Evolutionary conservation across 805 yeast species (phyloP), one percentile per base, ranked within the genome.

Genomic region (Blastobotrys attinorum): DNA sequence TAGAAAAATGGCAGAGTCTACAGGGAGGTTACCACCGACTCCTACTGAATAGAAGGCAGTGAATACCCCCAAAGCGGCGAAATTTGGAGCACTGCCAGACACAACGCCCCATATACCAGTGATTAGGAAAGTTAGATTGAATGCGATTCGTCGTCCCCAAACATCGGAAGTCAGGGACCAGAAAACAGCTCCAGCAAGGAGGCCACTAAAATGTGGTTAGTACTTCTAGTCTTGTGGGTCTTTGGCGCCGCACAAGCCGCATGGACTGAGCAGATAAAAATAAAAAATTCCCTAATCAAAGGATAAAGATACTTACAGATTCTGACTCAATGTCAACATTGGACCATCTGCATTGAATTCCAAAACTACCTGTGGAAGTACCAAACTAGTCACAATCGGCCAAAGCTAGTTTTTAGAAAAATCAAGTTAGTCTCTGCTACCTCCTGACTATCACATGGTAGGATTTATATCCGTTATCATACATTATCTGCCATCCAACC

Each of bases 81-180:
- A 70, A 42, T 64, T 63, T 36, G 66, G 67, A 63, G 69, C 69
- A 32, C 72, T 75, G 43, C 79, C 81, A 2, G 72, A 67, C 35
- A 74, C 58, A 40, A 76, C 69, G n/a, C 73, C 69, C 56, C 75
- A 73, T 2, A 66, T 47, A 1, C 77, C 70, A 15, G 73, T 60
- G n/a, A 73, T 54, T 23, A 76, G 51, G 31, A 76, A 62, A 10
- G 77, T 70, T 7, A 62, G 44, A 52, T 73, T 75, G 62, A 75
- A 75, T 2, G 78, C 76, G 29, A 64, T 45, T 52, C 66, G 69
- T 48, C 80, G 60, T 29, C 79, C 80, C 42, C 75, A 70, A 36
- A 75, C 54, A 58, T 75, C 79, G 25, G 73, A 75, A 39, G 71
- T 65, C 46, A 72, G 64, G 7, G 79, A 78, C 76, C 79, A 75